Evolutionary conservation across 2,329 filamentous ascomycete species (phyloP).

Genomic region (Ophiobolus disseminans): DNA sequence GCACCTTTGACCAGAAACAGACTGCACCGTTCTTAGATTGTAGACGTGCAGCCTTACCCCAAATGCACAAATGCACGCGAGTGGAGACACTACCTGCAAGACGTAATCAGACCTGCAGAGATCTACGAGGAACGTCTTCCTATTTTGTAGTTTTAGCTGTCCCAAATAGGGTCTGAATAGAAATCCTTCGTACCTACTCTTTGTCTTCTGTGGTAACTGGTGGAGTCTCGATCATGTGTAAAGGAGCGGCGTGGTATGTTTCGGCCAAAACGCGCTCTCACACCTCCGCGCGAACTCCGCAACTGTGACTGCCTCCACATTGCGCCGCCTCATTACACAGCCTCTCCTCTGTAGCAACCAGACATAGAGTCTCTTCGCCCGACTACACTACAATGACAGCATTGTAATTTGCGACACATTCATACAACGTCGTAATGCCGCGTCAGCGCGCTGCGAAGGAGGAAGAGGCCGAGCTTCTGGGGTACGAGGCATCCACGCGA

Average conservation of each 20-base stretch:
- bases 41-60: too few species aligned
- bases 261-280: slow-evolving; percentile 32
- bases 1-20: too few species aligned
- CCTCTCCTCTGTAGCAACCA: neutral
- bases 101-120: neutral
- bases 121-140: slow-evolving; percentile 8
- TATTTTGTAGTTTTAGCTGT: slow-evolving; percentile 12
- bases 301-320: slow-evolving; percentile 15
- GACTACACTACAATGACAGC: slow-evolving; percentile 24
- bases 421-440: slow-evolving; percentile 36
- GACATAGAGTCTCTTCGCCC: slow-evolving; percentile 1
- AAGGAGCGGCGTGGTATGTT: slow-evolving; percentile 38
- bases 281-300: slow-evolving; percentile 41
- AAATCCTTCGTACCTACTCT: slow-evolving; percentile 21
- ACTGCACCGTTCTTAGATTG: too few species aligned
- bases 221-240: slow-evolving; percentile 24
- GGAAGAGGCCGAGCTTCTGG: slow-evolving; percentile 57
- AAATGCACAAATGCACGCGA: neutral
- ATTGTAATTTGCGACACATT: neutral
- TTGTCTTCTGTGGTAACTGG: slow-evolving; percentile 27
- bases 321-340: slow-evolving; percentile 7
- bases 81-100: neutral
- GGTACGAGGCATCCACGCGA: slow-evolving; percentile 38
- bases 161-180: slow-evolving; percentile 37
- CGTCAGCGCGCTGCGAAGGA: slow-evolving; percentile 45